Conservation (phyloP, 73 alveolate genomes). For the Paramecium octaurelia region DNA sequence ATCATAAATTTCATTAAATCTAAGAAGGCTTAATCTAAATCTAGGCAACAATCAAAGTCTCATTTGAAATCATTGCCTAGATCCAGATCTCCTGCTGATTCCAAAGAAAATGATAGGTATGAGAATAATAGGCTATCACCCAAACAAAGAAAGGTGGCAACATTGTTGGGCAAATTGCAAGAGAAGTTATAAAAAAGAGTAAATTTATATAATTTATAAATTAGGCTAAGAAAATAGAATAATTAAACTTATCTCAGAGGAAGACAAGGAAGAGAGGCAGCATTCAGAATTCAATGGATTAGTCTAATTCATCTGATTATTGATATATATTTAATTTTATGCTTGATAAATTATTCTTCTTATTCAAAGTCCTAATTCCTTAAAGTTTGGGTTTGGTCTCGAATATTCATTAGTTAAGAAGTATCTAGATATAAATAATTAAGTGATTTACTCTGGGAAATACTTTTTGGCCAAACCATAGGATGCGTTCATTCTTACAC, state of each 20-base stretch:
- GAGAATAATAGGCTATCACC: conserved; percentile 10
- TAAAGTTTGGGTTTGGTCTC: conserved; percentile 57
- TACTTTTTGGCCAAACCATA: conserved; percentile 56
- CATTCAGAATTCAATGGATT: not conserved
- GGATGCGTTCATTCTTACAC: conserved; percentile 47
- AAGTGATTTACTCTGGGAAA: conserved; percentile 47
- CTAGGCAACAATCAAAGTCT: not conserved
- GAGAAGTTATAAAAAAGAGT: conserved; percentile 38
- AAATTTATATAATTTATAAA: not conserved
- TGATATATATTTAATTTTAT: conserved; percentile 8
- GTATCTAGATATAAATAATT: not conserved
- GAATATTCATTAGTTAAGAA: conserved; percentile 44
- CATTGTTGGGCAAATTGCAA: conserved; percentile 2
- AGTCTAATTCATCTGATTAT: conserved; percentile 6
- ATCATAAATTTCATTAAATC: conserved; percentile 13
- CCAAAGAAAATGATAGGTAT: not conserved
- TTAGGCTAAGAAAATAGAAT: not conserved
- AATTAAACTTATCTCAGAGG: not conserved
- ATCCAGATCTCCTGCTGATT: conserved; percentile 21
- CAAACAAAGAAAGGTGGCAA: conserved; percentile 15
- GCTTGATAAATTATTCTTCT: not conserved
- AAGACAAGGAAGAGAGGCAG: conserved; percentile 13
- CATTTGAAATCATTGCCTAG: not conserved
- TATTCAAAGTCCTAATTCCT: conserved; percentile 22
- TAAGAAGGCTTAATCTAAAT: not conserved